Evolutionary conservation across 768 basidiomycete species (phyloP).

Genomic region (Mycena vulgaris): DNA sequence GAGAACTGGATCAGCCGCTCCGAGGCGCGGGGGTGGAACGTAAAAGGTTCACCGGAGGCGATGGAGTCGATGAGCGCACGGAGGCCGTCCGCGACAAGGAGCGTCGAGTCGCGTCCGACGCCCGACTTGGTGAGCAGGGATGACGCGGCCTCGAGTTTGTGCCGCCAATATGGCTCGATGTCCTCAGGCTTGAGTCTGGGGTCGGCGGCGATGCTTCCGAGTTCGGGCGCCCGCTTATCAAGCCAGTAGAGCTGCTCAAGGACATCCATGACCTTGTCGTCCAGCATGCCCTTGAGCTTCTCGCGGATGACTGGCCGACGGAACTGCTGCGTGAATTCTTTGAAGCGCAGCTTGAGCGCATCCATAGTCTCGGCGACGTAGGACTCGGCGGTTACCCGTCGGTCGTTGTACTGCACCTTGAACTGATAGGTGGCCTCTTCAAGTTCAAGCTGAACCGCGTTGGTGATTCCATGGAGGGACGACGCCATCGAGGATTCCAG

Average conservation of each 20-base stretch:
- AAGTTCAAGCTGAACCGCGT: constrained; percentile 96
- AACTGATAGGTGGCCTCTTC: constrained; percentile 99
- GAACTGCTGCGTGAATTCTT: constrained; percentile 88
- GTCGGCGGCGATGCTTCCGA: constrained; percentile 79
- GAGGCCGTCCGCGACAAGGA: constrained; percentile 94
- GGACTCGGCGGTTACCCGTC: constrained; percentile 93
- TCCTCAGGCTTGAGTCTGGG: constrained; percentile 79
- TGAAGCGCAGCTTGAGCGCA: constrained; percentile 90
- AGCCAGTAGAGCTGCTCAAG: constrained; percentile 98
- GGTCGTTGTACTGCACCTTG: constrained; percentile 99
- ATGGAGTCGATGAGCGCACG: constrained; percentile 93
- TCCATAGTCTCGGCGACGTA: constrained; percentile 99
- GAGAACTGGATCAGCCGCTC: constrained; percentile 94
- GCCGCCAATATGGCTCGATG: constrained; percentile 93
- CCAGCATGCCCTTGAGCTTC: constrained; percentile 93
- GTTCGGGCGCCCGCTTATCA: constrained; percentile 87
- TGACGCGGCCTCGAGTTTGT: constrained; percentile 96
- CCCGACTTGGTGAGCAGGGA: constrained; percentile 96
- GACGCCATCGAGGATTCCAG: constrained; percentile 98
- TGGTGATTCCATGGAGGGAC: constrained; percentile 95
- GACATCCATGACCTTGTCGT: constrained; percentile 97
- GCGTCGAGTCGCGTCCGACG: constrained; percentile 93
- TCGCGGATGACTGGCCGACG: constrained; percentile 89
- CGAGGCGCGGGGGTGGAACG: constrained; percentile 88
- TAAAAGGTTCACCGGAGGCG: constrained; percentile 91